phyloP scores from a whole-genome alignment of 305 asterid genomes.

The Rubia tinctorum region DNA sequence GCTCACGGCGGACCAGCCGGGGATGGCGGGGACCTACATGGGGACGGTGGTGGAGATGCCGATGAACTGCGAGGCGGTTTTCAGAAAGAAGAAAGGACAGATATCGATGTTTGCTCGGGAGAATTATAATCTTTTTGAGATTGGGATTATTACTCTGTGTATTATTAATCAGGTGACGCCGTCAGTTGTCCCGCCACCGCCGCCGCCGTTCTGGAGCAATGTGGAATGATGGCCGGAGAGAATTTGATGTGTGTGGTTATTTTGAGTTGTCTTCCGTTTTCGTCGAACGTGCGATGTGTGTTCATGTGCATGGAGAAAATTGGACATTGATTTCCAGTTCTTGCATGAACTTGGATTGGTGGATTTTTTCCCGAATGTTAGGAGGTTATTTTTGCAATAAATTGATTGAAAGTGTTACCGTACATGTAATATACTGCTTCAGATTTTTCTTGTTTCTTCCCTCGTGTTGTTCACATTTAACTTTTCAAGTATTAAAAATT shows the following conservation, averaged over 20 bases:
- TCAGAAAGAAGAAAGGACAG: constrained; percentile 22
- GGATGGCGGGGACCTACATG: constrained; percentile 16
- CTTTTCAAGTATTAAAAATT: too few species aligned
- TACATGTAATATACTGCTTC: too few species aligned
- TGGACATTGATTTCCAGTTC: too few species aligned
- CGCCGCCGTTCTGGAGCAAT: background rate
- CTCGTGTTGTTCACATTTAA: too few species aligned
- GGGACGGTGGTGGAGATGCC: constrained; percentile 24
- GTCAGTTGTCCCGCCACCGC: background rate
- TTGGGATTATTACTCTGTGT: constrained; percentile 21
- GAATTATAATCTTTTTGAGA: constrained; percentile 24
- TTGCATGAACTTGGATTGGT: too few species aligned
- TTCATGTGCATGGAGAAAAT: too few species aligned
- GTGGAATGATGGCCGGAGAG: background rate
- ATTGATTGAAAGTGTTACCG: too few species aligned
- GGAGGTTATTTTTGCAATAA: too few species aligned
- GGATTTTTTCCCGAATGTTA: too few species aligned
- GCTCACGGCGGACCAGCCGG: constrained; percentile 15
- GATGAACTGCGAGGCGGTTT: constrained; percentile 25
- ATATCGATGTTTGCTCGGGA: constrained; percentile 16
- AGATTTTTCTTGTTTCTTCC: too few species aligned
- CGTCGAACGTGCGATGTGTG: background rate
- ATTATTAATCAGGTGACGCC: constrained; percentile 18
- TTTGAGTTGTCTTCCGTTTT: background rate
- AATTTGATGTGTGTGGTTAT: background rate